Base-by-base conservation (phyloP, 202 grass and related monocot species). In the Miscanthus sacchariflorus region DNA sequence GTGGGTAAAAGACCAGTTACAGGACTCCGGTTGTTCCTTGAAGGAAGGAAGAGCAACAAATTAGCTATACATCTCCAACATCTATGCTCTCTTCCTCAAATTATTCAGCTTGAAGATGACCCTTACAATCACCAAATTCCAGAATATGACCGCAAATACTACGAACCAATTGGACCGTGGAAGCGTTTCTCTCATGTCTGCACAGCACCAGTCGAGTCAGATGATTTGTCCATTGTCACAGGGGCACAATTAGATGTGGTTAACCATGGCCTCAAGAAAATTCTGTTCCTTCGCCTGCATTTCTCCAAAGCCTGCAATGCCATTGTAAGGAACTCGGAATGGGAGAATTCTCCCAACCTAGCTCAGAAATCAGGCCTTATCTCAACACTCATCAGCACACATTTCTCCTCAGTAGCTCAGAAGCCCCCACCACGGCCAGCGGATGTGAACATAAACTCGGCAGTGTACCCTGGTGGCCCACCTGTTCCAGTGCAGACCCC, bases 21-120 rank as follows among this genome's bases (percentile, higher is more conserved):
- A 1, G 97, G 97, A 14, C 81, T 96, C 24, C 83, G 97, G 58
- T 45, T 99, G 76, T 99, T 95, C 78, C 82, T 99, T 24, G 97
- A 99, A 96, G 97, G 96, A 74, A 96, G 93, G 77, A 93, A 91
- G 78, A 99, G 93, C 81, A 96, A 96, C 88, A 91, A 89, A 89
- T 86, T 99, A 85, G 97, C 97, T 45, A 92, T 99, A 76, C 97
- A 99, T 85, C 84, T 99, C 25, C 94, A 99, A 65, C 94, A 99
- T 85, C 91, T 99, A 19, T 99, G 91, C 79, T 99, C 97, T 77
- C 91, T 95, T 83, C 97, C 97, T 30, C 97, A 93, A 81, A 95
- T 95, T 28, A 78, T 99, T 74, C 86, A 95, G 61, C 92, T 96
- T 21, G 66, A 86, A 61, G 94, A 99, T 0, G 90, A 92, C 19